Evolutionary conservation across 1,284 basidiomycete species (phyloP).

Genomic region (Ustilago hordei): DNA sequence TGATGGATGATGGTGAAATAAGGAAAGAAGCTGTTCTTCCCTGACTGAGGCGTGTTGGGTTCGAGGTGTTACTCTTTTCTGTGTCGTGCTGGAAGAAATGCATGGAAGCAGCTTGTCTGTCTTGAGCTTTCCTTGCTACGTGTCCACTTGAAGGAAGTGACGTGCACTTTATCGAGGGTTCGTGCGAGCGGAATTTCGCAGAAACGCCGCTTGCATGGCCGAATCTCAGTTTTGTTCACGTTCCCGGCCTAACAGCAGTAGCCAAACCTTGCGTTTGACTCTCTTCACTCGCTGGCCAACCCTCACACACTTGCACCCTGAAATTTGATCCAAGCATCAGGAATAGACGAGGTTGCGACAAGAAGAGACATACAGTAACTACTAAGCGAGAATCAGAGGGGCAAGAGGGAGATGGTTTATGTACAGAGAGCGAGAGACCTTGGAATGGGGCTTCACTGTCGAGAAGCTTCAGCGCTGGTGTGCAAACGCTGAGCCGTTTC

Average conservation of each 20-base stretch:
- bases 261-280: not conserved
- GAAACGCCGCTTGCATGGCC: conserved; percentile 12
- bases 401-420: conserved; percentile 21
- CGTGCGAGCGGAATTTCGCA: conserved; percentile 18
- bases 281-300: too few relatives aligned
- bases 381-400: conserved; percentile 5
- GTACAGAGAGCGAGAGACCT: conserved; percentile 25
- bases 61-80: conserved; percentile 18
- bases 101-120: conserved; percentile 11
- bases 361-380: conserved; percentile 9
- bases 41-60: not conserved
- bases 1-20: not conserved
- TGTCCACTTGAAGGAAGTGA: conserved; percentile 34
- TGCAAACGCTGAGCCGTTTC: not conserved
- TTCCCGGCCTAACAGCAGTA: not conserved
- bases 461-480: not conserved
- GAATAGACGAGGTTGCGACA: conserved; percentile 6
- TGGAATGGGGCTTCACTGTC: not conserved
- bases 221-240: not conserved
- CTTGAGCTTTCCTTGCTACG: conserved; percentile 16
- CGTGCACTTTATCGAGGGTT: conserved; percentile 21
- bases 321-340: not conserved
- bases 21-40: conserved; percentile 1
- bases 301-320: too few relatives aligned
- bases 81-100: conserved; percentile 33